phyloP scores from a whole-genome alignment of 768 basidiomycete genomes.

The Auriscalpium microsporum region DNA sequence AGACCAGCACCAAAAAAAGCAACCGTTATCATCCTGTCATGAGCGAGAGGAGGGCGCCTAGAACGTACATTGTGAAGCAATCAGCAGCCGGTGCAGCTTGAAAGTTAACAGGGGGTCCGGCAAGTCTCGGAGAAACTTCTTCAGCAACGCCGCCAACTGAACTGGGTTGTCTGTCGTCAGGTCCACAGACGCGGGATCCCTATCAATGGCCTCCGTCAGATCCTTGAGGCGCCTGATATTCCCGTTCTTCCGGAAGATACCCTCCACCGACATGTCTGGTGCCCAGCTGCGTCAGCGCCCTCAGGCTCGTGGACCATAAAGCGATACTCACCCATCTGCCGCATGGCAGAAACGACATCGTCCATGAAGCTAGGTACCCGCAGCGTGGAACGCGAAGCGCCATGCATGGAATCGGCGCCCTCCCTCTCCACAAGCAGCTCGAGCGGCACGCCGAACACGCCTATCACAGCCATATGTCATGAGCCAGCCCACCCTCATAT shows the following conservation, averaged over 20 bases:
- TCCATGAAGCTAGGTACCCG: constrained; percentile 97
- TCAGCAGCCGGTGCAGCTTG: constrained; percentile 83
- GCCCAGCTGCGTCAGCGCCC: background rate
- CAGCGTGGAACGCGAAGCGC: constrained; percentile 76
- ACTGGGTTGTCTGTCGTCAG: constrained; percentile 93
- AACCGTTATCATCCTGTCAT: background rate
- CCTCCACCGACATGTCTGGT: constrained; percentile 96
- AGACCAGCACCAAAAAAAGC: constrained; percentile 21
- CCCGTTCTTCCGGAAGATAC: constrained; percentile 97
- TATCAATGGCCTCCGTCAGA: constrained; percentile 85
- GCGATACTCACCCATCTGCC: constrained; percentile 81
- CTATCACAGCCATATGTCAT: constrained; percentile 29
- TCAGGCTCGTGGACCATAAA: constrained; percentile 1
- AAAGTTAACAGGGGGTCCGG: constrained; percentile 96
- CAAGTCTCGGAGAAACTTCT: constrained; percentile 93
- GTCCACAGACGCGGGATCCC: constrained; percentile 88
- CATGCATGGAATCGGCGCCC: constrained; percentile 91
- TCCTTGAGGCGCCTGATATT: constrained; percentile 92
- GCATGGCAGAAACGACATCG: constrained; percentile 96
- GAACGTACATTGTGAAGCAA: constrained; percentile 77
- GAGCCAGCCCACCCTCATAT: constrained; percentile 4
- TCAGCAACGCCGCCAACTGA: constrained; percentile 91
- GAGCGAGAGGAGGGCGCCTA: background rate
- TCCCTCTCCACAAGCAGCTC: constrained; percentile 90
- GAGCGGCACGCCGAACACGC: constrained; percentile 88